Base-by-base conservation (phyloP, 2,329 filamentous ascomycete genomes). In the Microascus cirrosus region DNA sequence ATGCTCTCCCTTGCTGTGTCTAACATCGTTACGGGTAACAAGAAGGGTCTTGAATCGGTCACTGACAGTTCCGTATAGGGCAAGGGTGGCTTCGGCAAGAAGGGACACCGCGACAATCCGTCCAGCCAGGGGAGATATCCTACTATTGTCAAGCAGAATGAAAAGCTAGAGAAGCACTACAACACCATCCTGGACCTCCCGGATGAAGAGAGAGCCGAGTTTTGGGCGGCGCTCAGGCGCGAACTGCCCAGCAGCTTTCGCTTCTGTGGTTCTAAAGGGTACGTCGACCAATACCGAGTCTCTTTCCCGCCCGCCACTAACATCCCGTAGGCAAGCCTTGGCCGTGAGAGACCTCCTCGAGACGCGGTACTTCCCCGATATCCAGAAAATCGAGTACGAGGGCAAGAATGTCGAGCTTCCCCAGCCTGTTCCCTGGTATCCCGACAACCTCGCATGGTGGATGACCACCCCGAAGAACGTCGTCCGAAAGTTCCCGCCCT, bases 401-500 rank as follows among this genome's bases (percentile, higher is more conserved):
- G 93, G 89, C 66, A 80, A 86, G 65, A 79, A 81, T 15, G 92
- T 97, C 63, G 84, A 92, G 61, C 84, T 94, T 13, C 94, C 94
- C 11, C 79, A 83, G 68, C 82, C 89, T 1, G 87, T 99, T 59
- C 77, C 85, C 35, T 97, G 93, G 90, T 99, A 96, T 70, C 94
- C 94, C 50, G 91, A 97, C 68, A 84, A 90, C 67, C 84, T 99
- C 61, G 94, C 94, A 55, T 99, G 95, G 88, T 91, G 86, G 72
- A 97, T 97, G 91, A 96, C 92, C 53, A 97, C 93, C 6, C 90
- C 94, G 61, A 99, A 97, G 80, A 92, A 95, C 68, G 87, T 97
- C 63, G 83, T 99, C 61, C 87, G 94, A 66, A 92, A 92, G 69
- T 96, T 95, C 71, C 85, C 90, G 39, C 94, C 94, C 2, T 99